Base-by-base conservation (phyloP, 1,284 basidiomycete species). In the Xerocomus minutiporus region DNA sequence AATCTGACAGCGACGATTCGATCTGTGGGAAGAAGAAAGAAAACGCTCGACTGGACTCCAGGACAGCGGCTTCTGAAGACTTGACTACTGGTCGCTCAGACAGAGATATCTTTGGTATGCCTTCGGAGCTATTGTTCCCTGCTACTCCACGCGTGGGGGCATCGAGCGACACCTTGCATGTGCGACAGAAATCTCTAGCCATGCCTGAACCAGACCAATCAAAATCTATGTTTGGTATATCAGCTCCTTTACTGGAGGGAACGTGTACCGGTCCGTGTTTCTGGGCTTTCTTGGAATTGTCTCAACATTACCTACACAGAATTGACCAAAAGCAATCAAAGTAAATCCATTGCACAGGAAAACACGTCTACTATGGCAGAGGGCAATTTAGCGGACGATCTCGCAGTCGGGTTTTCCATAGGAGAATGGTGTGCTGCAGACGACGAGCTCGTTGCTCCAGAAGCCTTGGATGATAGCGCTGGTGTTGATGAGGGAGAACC, bases 341-440 rank as follows among this genome's bases (percentile, higher is more conserved):
- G 12, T 13, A 5, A 36, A 34, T 8, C 38, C 8, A 29, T 17
- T 11, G 11, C 12, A n/a, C 35, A 20, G 6, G 26, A 59, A 47
- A 36, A 34, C 3, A n/a, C 13, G 5, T 45, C 39, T 20, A 6
- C n/a, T 17, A 11, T n/a, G 11, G n/a, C 36, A 17, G 44, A 15
- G 8, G 29, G 31, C 6, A 29, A 17, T 29, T 38, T 42, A 11
- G 29, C 3, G 26, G 23, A 35, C 28, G 48, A 45, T 2, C 13
- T 32, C 15, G 3, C 17, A 12, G 25, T 32, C 11, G 67, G 69
- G 36, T 58, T 68, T 31, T 68, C 52, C 15, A 29, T 61, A 4
- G 65, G 73, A 26, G 78, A 79, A 17, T 88, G 86, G 86, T 75
- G 69, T 38, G 78, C 66, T 59, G 82, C 77, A 6, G 84, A 89